Conservation (phyloP, 2,329 filamentous ascomycete species). For the Cercospora zeae-maydis region DNA sequence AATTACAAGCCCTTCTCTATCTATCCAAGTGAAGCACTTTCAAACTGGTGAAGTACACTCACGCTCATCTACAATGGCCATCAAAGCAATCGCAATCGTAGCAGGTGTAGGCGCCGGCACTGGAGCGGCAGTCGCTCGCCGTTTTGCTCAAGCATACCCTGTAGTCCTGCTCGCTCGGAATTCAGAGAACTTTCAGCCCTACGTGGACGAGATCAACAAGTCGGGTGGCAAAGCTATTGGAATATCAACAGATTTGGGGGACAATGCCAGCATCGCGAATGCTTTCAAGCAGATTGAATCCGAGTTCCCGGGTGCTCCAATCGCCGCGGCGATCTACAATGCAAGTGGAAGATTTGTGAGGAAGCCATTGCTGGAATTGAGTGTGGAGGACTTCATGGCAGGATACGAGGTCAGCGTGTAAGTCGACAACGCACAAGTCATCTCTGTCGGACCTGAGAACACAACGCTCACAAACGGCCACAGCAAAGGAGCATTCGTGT, state of each 20-base stretch:
- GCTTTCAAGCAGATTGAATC: constrained; percentile 63
- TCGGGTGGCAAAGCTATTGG: constrained; percentile 67
- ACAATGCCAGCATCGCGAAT: constrained; percentile 51
- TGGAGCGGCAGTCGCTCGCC: constrained; percentile 59
- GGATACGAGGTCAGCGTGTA: constrained; percentile 52
- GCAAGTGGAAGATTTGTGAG: constrained; percentile 57
- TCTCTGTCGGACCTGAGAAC: background rate
- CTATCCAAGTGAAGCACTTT: background rate
- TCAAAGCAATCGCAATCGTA: constrained; percentile 60
- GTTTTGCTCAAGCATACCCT: constrained; percentile 62
- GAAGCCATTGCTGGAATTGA: constrained; percentile 61
- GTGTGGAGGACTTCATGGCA: constrained; percentile 54
- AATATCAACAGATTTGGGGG: constrained; percentile 63
- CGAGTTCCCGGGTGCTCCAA: constrained; percentile 50
- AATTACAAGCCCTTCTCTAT: background rate
- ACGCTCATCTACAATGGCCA: background rate
- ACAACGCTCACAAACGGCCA: background rate
- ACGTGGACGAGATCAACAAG: constrained; percentile 65
- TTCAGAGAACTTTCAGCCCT: constrained; percentile 60
- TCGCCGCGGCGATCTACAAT: constrained; percentile 62
- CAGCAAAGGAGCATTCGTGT: constrained; percentile 68
- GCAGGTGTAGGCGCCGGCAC: constrained; percentile 71
- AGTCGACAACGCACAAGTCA: constrained; percentile 20
- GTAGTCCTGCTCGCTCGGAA: constrained; percentile 72
- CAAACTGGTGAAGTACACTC: background rate